phyloP scores from a whole-genome alignment of 805 yeast genomes.

The Cyberlindnera japonica region DNA sequence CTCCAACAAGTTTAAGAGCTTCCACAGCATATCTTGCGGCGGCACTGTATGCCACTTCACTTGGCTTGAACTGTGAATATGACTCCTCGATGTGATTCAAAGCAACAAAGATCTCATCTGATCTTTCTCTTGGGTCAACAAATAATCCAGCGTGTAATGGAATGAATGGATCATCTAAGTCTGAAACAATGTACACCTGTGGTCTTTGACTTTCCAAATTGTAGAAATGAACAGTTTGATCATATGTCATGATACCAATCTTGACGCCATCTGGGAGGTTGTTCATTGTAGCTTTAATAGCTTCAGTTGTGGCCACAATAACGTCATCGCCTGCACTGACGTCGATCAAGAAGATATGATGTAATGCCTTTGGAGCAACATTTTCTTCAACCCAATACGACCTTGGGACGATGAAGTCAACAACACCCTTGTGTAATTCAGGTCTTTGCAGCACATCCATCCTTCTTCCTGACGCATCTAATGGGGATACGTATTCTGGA shows the following conservation, averaged over 20 bases:
- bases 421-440: constrained; percentile 78
- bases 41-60: constrained; percentile 73
- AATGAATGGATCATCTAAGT: constrained; percentile 73
- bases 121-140: constrained; percentile 70
- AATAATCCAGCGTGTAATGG: constrained; percentile 77
- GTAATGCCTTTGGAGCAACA: constrained; percentile 45
- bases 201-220: constrained; percentile 58
- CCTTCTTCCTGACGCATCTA: constrained; percentile 60
- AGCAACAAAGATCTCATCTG: constrained; percentile 60
- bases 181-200: constrained; percentile 58
- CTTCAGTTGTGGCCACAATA: constrained; percentile 63
- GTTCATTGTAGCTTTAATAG: constrained; percentile 54
- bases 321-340: constrained; percentile 59
- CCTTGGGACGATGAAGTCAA: constrained; percentile 76
- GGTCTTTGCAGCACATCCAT: constrained; percentile 63
- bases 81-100: constrained; percentile 55
- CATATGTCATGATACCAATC: constrained; percentile 73
- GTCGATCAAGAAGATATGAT: constrained; percentile 73
- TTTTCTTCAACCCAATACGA: constrained; percentile 55
- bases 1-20: constrained; percentile 62
- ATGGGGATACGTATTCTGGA: constrained; percentile 57
- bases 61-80: constrained; percentile 35
- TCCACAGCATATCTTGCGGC: constrained; percentile 67
- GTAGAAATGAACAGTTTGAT: constrained; percentile 67
- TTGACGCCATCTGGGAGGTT: constrained; percentile 28